Conservation (phyloP, 805 yeast species). For the Vanderwaltozyma yarrowii region DNA sequence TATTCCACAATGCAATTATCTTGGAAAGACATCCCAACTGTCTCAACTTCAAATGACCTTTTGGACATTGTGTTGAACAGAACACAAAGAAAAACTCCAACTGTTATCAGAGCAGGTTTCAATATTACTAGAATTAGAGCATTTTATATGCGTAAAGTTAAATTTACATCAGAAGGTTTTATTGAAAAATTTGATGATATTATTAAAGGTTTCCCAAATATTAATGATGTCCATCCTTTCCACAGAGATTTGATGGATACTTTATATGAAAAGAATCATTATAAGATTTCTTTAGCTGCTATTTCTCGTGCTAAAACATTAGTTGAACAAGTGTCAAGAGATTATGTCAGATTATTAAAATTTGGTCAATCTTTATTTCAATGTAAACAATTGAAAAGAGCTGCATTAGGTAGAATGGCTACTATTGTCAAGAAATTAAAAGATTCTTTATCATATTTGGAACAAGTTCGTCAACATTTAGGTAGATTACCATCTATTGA, state of each 20-base stretch:
- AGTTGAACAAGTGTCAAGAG: slow-evolving; percentile 93
- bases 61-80: slow-evolving; percentile 94
- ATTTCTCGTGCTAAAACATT: slow-evolving; percentile 87
- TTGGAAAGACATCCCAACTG: slow-evolving; percentile 97
- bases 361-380: slow-evolving; percentile 97
- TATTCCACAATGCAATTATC: slow-evolving; percentile 99
- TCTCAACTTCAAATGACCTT: slow-evolving; percentile 84
- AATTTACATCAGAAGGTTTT: slow-evolving; percentile 93
- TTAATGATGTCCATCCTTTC: slow-evolving; percentile 96
- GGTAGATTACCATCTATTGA: slow-evolving; percentile 97
- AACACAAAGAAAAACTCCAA: slow-evolving; percentile 98
- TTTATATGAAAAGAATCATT: slow-evolving; percentile 94
- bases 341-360: slow-evolving; percentile 85
- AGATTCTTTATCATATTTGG: slow-evolving; percentile 87
- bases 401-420: slow-evolving; percentile 99
- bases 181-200: slow-evolving; percentile 84
- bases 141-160: slow-evolving; percentile 96
- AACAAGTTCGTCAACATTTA: slow-evolving; percentile 98
- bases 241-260: slow-evolving; percentile 98
- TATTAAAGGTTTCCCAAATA: slow-evolving; percentile 84
- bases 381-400: slow-evolving; percentile 97
- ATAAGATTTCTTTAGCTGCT: slow-evolving; percentile 92
- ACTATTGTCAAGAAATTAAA: slow-evolving; percentile 91
- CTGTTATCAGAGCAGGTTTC: slow-evolving; percentile 96
- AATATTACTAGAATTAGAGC: slow-evolving; percentile 93